These are phyloP conservation scores for Ceratocystis colombiana DNA, from an alignment of 2,329 filamentous ascomycete genomes.

Conservation along the genomic window DNA sequence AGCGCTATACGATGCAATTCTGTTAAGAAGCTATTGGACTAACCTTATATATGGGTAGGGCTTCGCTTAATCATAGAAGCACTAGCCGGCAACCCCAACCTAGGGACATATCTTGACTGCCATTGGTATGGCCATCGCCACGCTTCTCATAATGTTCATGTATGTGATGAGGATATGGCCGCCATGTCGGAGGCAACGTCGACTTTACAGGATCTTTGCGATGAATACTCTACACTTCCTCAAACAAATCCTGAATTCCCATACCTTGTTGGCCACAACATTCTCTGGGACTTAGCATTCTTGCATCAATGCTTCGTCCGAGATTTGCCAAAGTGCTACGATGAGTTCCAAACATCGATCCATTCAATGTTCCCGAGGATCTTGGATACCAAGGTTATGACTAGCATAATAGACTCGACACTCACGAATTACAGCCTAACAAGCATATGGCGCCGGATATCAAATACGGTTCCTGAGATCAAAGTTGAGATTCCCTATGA, in stretches of 20 bases:
- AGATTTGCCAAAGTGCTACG: slow-evolving; percentile 42
- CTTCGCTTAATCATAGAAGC: slow-evolving; percentile 25
- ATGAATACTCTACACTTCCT: background rate
- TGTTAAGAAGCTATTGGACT: background rate
- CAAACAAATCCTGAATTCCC: background rate
- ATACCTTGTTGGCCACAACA: slow-evolving; percentile 51
- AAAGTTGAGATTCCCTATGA: slow-evolving; percentile 38
- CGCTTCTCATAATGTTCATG: background rate
- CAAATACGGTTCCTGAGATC: background rate
- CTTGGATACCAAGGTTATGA: slow-evolving; percentile 53
- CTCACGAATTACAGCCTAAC: slow-evolving; percentile 27
- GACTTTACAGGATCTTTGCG: background rate
- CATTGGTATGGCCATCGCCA: background rate
- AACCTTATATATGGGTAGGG: background rate
- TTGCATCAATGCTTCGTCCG: slow-evolving; percentile 54
- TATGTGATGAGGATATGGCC: background rate
- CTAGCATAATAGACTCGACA: slow-evolving; percentile 33
- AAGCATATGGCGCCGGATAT: background rate
- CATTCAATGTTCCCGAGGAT: slow-evolving; percentile 43
- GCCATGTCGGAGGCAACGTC: background rate
- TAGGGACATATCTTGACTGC: background rate
- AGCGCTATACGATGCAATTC: background rate
- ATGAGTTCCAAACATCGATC: slow-evolving; percentile 39
- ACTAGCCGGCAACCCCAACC: slow-evolving; percentile 14
- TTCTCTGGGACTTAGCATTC: slow-evolving; percentile 54